These are phyloP conservation scores for Lentinula novae-zelandiae DNA, from an alignment of 1,284 basidiomycete species.

Conservation along the genomic window DNA sequence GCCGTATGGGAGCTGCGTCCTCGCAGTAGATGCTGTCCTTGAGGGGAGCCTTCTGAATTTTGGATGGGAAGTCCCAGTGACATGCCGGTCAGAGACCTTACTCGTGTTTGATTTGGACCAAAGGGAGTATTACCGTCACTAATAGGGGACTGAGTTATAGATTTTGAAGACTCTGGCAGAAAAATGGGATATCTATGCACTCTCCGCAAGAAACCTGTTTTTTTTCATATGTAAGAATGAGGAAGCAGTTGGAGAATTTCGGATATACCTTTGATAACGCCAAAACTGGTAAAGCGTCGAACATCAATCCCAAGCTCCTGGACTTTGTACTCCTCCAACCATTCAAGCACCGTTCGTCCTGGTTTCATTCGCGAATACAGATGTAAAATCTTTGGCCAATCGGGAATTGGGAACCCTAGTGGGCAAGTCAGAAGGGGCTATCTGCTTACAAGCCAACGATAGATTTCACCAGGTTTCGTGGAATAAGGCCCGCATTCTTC, in stretches of 20 bases:
- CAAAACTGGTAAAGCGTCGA: slow-evolving; percentile 94
- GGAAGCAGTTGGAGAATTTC: too few species aligned
- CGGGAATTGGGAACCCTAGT: slow-evolving; percentile 51
- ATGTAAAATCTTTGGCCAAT: slow-evolving; percentile 82
- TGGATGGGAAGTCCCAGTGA: slow-evolving; percentile 22
- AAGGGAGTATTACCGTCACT: not conserved
- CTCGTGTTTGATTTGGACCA: slow-evolving; percentile 30
- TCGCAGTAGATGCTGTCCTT: slow-evolving; percentile 24
- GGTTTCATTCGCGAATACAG: slow-evolving; percentile 87
- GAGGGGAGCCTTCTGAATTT: slow-evolving; percentile 16
- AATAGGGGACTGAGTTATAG: slow-evolving; percentile 27
- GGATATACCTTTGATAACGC: slow-evolving; percentile 83
- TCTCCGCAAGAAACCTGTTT: slow-evolving; percentile 78
- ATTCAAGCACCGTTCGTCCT: slow-evolving; percentile 82
- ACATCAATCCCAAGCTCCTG: slow-evolving; percentile 80
- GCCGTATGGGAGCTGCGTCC: slow-evolving; percentile 28
- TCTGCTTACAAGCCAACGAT: slow-evolving; percentile 1
- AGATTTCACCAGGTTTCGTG: slow-evolving; percentile 59
- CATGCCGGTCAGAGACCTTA: slow-evolving; percentile 23
- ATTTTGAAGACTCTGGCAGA: slow-evolving; percentile 27
- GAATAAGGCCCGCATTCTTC: slow-evolving; percentile 91
- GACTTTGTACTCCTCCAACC: slow-evolving; percentile 82
- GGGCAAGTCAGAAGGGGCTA: slow-evolving; percentile 8
- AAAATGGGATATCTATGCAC: slow-evolving; percentile 92
- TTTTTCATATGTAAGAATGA: too few species aligned